These are phyloP conservation scores for Umbelopsis sp. DNA, from an alignment of 192 early-diverging fungal genomes.

Conservation along the genomic window DNA sequence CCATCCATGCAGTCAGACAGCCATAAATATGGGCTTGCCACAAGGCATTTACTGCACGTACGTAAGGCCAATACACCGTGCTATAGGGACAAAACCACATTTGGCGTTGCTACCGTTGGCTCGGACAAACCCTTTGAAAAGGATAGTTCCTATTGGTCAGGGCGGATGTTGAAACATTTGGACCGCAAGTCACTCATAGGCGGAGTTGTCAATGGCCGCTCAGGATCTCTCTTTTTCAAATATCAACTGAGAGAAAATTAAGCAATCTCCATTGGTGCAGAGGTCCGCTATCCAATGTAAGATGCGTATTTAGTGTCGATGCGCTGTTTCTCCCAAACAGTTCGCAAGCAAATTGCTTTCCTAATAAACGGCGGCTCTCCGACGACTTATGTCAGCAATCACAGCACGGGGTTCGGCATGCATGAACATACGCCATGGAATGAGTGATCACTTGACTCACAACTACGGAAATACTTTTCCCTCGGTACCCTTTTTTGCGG, in stretches of 20 bases:
- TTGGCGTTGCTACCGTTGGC: slow-evolving; percentile 4
- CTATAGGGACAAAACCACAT: neutral
- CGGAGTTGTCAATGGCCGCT: neutral
- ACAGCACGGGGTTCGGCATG: neutral
- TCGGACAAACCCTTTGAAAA: slow-evolving; percentile 11
- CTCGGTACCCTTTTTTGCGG: too few relatives aligned
- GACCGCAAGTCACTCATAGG: neutral
- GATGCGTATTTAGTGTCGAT: too few relatives aligned
- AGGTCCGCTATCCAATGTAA: too few relatives aligned
- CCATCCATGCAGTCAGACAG: too few relatives aligned
- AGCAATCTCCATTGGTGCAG: too few relatives aligned
- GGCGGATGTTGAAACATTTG: neutral
- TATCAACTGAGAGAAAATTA: too few relatives aligned
- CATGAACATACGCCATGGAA: slow-evolving; percentile 1
- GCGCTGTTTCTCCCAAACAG: neutral
- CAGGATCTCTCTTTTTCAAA: neutral
- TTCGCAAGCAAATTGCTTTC: neutral
- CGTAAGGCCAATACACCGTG: too few relatives aligned
- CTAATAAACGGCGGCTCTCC: neutral
- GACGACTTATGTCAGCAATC: slow-evolving; percentile 16
- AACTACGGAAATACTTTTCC: too few relatives aligned
- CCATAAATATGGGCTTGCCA: too few relatives aligned
- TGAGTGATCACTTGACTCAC: neutral
- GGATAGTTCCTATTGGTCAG: slow-evolving; percentile 15
- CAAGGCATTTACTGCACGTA: too few relatives aligned